Evolutionary conservation across 345 rosid species (phyloP).

Genomic region (Eutrema yunnanense): DNA sequence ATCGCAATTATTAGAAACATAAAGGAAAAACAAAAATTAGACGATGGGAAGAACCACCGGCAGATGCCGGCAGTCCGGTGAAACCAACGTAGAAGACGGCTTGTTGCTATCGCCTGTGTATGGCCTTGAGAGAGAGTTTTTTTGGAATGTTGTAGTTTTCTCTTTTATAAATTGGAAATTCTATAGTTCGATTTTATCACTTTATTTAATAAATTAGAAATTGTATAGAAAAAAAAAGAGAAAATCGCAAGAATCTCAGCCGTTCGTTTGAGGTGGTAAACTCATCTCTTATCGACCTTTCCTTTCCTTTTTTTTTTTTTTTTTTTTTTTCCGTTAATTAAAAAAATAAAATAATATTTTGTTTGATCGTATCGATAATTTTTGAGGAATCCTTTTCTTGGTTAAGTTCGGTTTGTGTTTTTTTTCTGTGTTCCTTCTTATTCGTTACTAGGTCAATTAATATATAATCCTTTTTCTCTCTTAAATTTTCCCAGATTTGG

Average conservation of each 20-base stretch:
- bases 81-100: too few species aligned
- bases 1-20: too few species aligned
- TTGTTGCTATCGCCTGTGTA: too few species aligned
- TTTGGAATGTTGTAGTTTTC: too few species aligned
- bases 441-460: constrained; percentile 28
- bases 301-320: constrained; percentile 5
- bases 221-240: not conserved
- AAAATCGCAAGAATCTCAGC: constrained; percentile 18
- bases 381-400: not conserved
- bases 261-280: constrained; percentile 23
- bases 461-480: not conserved
- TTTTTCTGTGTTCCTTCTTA: constrained; percentile 8
- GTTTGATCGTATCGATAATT: not conserved
- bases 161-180: too few species aligned
- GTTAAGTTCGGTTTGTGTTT: constrained; percentile 28
- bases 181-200: too few species aligned
- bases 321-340: not conserved
- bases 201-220: not conserved
- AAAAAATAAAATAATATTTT: not conserved
- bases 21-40: too few species aligned
- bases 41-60: too few species aligned
- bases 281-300: constrained; percentile 13
- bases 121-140: too few species aligned
- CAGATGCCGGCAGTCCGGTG: too few species aligned
- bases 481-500: constrained; percentile 25